Conservation (phyloP, 495 filamentous ascomycete genomes). For the Bombardia bombarda region DNA sequence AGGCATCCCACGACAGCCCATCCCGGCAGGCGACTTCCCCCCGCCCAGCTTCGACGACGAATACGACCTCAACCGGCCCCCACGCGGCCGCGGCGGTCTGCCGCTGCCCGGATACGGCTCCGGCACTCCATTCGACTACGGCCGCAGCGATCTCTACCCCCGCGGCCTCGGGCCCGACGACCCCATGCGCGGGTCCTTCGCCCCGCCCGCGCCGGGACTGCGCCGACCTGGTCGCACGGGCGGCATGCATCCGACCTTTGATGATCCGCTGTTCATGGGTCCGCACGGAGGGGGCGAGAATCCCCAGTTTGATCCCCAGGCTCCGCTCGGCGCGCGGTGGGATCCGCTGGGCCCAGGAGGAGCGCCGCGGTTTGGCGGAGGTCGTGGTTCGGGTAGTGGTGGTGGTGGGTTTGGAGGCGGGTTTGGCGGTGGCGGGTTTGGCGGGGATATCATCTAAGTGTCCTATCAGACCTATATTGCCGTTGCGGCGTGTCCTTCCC, state of each 20-base stretch:
- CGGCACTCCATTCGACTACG: slow-evolving; percentile 52
- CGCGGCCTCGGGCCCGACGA: slow-evolving; percentile 78
- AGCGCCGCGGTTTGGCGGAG: slow-evolving; percentile 30
- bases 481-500: not conserved
- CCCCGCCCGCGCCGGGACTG: slow-evolving; percentile 37
- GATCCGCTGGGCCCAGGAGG: slow-evolving; percentile 79
- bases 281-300: slow-evolving; percentile 35
- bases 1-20: slow-evolving; percentile 52
- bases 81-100: slow-evolving; percentile 32
- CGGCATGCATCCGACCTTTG: slow-evolving; percentile 94
- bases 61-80: slow-evolving; percentile 69
- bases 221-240: slow-evolving; percentile 33
- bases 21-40: slow-evolving; percentile 69
- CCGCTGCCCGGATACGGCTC: slow-evolving; percentile 19
- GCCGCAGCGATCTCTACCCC: slow-evolving; percentile 81
- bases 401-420: slow-evolving; percentile 24
- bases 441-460: slow-evolving; percentile 34
- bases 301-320: slow-evolving; percentile 40
- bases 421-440: slow-evolving; percentile 26
- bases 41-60: slow-evolving; percentile 94
- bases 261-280: slow-evolving; percentile 82
- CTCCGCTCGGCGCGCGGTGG: slow-evolving; percentile 54
- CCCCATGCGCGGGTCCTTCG: slow-evolving; percentile 50
- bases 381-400: slow-evolving; percentile 20
- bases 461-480: not conserved